phyloP scores from a whole-genome alignment of 2,329 filamentous ascomycete species.

The Pezicula carpinea region DNA sequence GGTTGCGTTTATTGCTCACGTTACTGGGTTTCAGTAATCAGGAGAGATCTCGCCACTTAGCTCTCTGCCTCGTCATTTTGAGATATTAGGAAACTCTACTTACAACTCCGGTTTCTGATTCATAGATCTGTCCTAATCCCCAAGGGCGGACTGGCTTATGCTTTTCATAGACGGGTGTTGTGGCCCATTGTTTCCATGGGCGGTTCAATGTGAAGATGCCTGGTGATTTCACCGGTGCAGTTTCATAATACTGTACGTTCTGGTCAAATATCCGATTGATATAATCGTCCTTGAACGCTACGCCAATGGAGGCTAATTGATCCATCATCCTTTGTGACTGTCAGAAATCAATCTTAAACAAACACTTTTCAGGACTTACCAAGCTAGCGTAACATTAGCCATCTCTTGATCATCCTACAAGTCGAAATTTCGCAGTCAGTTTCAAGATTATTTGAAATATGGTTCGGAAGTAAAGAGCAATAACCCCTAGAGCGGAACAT shows the following conservation, averaged over 20 bases:
- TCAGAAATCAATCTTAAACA: conserved; percentile 25
- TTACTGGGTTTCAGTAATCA: too few species aligned
- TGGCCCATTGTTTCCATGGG: conserved; percentile 35
- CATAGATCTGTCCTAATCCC: conserved; percentile 30
- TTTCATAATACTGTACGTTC: conserved; percentile 25
- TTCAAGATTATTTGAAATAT: not conserved
- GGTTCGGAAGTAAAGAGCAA: too few species aligned
- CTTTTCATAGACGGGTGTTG: conserved; percentile 40
- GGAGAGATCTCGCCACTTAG: too few species aligned
- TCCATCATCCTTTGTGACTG: conserved; percentile 44
- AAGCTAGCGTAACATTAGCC: conserved; percentile 42
- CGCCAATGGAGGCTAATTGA: conserved; percentile 31
- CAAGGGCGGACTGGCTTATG: conserved; percentile 38
- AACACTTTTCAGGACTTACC: conserved; percentile 30
- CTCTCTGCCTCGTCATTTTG: too few species aligned
- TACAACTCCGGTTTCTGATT: conserved; percentile 22
- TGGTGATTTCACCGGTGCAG: conserved; percentile 11
- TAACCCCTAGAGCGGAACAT: too few species aligned
- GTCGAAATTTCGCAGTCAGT: conserved; percentile 39
- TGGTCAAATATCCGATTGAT: conserved; percentile 27
- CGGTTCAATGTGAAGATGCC: conserved; percentile 14
- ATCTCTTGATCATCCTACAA: conserved; percentile 43
- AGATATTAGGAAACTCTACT: too few species aligned
- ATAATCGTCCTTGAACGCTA: conserved; percentile 30
- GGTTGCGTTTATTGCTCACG: too few species aligned